phyloP scores from a whole-genome alignment of 805 yeast genomes.

The Ogataea ramenticola region DNA sequence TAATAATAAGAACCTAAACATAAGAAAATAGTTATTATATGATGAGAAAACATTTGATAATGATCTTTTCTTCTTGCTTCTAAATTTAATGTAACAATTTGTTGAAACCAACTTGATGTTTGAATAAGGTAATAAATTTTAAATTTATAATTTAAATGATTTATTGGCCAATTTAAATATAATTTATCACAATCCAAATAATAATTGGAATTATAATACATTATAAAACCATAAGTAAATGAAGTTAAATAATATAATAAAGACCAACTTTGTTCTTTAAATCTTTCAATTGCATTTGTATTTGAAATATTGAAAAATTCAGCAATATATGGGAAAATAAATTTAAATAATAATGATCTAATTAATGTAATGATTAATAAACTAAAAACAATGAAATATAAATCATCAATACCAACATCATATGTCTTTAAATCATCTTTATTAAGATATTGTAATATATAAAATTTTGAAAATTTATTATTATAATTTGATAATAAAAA shows the following conservation, averaged over 20 bases:
- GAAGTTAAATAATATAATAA: conserved; percentile 50
- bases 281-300: conserved; percentile 52
- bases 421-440: conserved; percentile 26
- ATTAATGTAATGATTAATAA: conserved; percentile 50
- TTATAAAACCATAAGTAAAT: conserved; percentile 47
- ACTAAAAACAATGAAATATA: conserved; percentile 45
- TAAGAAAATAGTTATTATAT: conserved; percentile 66
- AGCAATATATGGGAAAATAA: conserved; percentile 53
- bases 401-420: conserved; percentile 51
- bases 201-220: conserved; percentile 55
- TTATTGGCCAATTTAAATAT: conserved; percentile 72
- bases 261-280: conserved; percentile 86
- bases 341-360: conserved; percentile 55
- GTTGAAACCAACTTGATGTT: conserved; percentile 77
- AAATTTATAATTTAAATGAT: conserved; percentile 39
- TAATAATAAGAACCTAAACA: conserved; percentile 66
- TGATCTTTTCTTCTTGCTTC: conserved; percentile 81
- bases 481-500: conserved; percentile 9
- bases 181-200: conserved; percentile 49
- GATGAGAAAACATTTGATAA: conserved; percentile 82
- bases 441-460: conserved; percentile 30
- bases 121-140: conserved; percentile 69
- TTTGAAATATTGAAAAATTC: conserved; percentile 34
- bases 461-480: conserved; percentile 26
- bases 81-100: conserved; percentile 64